Evolutionary conservation across 2,329 filamentous ascomycete genomes (phyloP), one percentile per base, ranked within the genome.

Genomic region (Pestalotiopsis sp.): DNA sequence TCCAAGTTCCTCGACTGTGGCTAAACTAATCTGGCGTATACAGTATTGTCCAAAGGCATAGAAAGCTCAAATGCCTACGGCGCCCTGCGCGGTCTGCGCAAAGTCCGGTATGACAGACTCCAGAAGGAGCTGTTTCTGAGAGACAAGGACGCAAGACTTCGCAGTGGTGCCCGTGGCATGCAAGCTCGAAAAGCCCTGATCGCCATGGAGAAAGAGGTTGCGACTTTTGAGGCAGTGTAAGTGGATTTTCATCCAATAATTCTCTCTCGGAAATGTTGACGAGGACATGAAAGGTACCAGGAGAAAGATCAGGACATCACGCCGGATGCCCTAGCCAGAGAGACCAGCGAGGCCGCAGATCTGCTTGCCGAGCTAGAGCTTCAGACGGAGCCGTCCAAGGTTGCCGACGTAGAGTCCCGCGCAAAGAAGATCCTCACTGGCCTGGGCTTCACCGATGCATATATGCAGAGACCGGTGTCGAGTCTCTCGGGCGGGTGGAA

Each of bases 401-500:
- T 92, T 1, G 83, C 87, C 0, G 85, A 89, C 38, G 82, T 87
- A n/a, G 91, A 94, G 75, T 83, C 85, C 2, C 88, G 86, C 71
- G 92, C 92, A 3, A 88, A 88, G 64, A 86, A 81, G 58, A 88
- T 94, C 26, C 83, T 96, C 4, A 78, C 84, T 0, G 92, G 92
- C 60, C 84, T 95, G 0, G 92, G 92, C 0, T 95, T 95, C 76
- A 86, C 88, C 1, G 87, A 91, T 30, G 77, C 85, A 1, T 82
- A 84, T 66, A 86, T 93, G 69, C 80, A 83, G 14, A 88, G 86
- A 69, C 84, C 88, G 6, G 84, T 92, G 13, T 82, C 83, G 1
- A 88, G 88, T 44, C 82, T 97, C 2, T 96, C 93, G 0, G 93
- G 94, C 6, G 94, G 91, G 2, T 93, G 91, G 91, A 86, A 84